Conservation (phyloP, 768 basidiomycete species). For the Rubroboletus pulcherrimus region DNA sequence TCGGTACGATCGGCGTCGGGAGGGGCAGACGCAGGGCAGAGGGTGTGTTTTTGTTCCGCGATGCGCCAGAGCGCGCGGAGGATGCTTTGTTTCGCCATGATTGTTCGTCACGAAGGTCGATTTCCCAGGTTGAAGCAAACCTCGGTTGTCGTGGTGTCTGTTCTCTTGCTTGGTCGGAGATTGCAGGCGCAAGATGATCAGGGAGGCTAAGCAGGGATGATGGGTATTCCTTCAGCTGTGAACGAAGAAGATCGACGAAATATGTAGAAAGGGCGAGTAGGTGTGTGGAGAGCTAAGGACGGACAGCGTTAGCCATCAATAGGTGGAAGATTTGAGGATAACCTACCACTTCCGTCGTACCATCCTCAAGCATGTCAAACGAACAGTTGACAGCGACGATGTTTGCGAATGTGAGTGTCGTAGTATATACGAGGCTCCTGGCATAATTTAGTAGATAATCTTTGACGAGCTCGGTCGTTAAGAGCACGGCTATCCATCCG, state of each 20-base stretch:
- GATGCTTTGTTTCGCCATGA: not conserved
- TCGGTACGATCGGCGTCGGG: conserved; percentile 78
- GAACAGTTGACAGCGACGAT: conserved; percentile 73
- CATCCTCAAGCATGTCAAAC: conserved; percentile 73
- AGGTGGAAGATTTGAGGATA: not conserved
- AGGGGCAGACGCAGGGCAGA: not conserved
- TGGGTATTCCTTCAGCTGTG: conserved; percentile 29
- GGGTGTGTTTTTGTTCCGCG: not conserved
- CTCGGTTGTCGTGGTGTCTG: not conserved
- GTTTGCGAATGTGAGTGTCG: conserved; percentile 72
- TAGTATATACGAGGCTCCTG: conserved; percentile 87
- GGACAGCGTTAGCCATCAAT: conserved; percentile 27
- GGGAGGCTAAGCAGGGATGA: conserved; percentile 26
- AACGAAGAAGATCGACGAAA: conserved; percentile 33
- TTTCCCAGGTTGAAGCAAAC: conserved; percentile 2
- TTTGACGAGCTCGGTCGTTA: conserved; percentile 67
- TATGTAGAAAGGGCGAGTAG: conserved; percentile 23
- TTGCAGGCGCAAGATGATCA: conserved; percentile 10
- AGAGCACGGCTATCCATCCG: conserved; percentile 57
- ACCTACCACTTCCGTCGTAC: conserved; percentile 52
- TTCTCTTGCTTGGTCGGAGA: not conserved
- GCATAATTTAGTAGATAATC: conserved; percentile 92
- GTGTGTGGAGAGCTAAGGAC: conserved; percentile 25
- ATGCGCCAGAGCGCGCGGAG: not conserved
- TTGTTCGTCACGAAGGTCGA: not conserved